Evolutionary conservation across 2,329 filamentous ascomycete species (phyloP), one percentile per base, ranked within the genome.

Genomic region (Colletotrichum aenigma): DNA sequence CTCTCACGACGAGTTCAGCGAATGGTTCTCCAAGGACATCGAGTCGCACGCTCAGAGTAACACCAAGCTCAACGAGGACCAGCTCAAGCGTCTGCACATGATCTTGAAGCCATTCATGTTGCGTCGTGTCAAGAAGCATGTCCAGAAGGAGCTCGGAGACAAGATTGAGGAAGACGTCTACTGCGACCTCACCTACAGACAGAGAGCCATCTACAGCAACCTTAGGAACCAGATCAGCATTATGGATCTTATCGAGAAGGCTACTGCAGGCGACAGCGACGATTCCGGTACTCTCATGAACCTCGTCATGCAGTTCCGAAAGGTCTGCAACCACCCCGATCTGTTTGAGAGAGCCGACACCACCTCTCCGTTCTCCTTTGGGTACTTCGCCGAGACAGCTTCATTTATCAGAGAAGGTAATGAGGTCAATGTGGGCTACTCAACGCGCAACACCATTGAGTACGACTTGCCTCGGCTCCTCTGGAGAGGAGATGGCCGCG

Each of bases 51-150:
- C 97, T 1, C 96, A 98, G 86, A 98, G 96, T 84, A 98, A 99
- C 83, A 98, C 96, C n/a, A 98, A 98, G 84, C 93, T 99, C 75
- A 99, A 99, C 81, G 97, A 99, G 84, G 96, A 98, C 82, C 97
- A 99, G 86, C 92, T 99, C 68, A 96, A 96, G 86, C 95, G 97
- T 86, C 88, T 99, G 80, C 97, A 99, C 85, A 98, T 98, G 96
- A 99, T 99, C 80, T 87, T 99, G 79, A 98, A 99, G 87, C 97
- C 97, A 0, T 99, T 99, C 89, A 99, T 99, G 97, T 92, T 99
- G 84, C 95, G 97, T 80, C 96, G 97, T 91, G 95, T 99, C 86
- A 99, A 99, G 92, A 98, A 98, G 88, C 96, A 99, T 84, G 97
- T 99, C 66, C 97, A 99, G 84, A 98, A 98, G 85, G 97, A 99